Evolutionary conservation across 176 grass and related monocot genomes (phyloP), one percentile per base, ranked within the genome.

Genomic region (Oryza coarctata): DNA sequence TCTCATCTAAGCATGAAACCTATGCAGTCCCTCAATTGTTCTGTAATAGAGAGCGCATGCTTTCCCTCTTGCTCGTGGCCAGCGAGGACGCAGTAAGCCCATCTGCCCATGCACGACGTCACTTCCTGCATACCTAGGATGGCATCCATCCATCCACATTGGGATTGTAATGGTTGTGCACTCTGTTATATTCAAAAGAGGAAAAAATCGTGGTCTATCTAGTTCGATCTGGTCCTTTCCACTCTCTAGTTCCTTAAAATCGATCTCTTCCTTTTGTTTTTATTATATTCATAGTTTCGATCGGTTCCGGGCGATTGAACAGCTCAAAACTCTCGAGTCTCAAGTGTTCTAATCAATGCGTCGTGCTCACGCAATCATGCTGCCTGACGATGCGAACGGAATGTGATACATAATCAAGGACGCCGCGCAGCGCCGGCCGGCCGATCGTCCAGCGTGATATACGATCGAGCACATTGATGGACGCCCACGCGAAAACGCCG

Each of bases 391-490:
- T 5, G 17, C 77, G 64, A 31, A 50, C 29, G 43, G 80, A 14
- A 11, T 8, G 55, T 18, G 9, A 20, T 9, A 44, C 41, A 44
- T 33, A 73, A 34, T 73, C 69, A 47, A 34, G 80, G 80, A 80
- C 76, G 20, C 50, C 52, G 1, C 8, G 32, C 26, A 33, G 64
- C 73, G 39, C 70, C 63, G 58, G 39, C 29, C 39, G 72, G 50
- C 43, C 6, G 55, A 85, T 85, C 71, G 17, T 11, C 3, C 71
- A 2, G 18, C 31, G 64, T 32, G 87, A 85, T 57, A 52, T 7
- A 55, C 50, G 50, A 55, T 15, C 55, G 52, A 22, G 77, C 87
- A 81, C 82, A 85, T 85, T 18, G 50, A 55, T 55, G 18, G 49
- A 55, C 14, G 17, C 33, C 41, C 58, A 43, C 71, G 71, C 64